A percentile compares a stretch with the other conserved stretches of the same genome.
Conservation (phyloP, 2,329 filamentous ascomycete genomes). For the Aspergillus eucalypticola region DNA sequence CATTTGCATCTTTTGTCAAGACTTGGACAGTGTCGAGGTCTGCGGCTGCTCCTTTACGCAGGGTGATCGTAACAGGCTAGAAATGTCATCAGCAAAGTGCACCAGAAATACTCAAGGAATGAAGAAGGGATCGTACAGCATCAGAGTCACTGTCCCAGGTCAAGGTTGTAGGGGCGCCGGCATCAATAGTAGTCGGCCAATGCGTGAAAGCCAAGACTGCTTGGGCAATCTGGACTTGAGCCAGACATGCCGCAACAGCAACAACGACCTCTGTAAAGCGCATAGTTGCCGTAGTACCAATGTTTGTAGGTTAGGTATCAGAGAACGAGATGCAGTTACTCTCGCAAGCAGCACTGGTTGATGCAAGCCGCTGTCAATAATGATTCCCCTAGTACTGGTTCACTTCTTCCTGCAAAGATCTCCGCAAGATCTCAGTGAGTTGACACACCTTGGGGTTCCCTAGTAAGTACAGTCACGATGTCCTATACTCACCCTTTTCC, state of each 20-base stretch:
- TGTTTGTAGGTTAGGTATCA: not conserved
- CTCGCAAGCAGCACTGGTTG: too few relatives aligned
- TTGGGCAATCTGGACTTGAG: constrained; percentile 50
- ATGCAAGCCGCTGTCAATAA: not conserved
- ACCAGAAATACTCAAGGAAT: not conserved
- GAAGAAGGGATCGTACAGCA: constrained; percentile 25
- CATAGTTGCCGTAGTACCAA: constrained; percentile 42
- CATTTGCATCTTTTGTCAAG: constrained; percentile 49
- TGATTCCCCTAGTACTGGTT: not conserved
- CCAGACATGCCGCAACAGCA: constrained; percentile 44
- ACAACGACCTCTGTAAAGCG: constrained; percentile 53
- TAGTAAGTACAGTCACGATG: not conserved
- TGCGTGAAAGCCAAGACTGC: constrained; percentile 54
- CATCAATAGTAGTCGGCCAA: constrained; percentile 50
- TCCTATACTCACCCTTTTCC: not conserved
- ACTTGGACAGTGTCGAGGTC: constrained; percentile 54
- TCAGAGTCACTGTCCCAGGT: constrained; percentile 50
- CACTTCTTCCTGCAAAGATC: not conserved
- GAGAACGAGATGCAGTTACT: too few relatives aligned
- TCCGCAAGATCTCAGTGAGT: not conserved
- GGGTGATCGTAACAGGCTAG: constrained; percentile 57
- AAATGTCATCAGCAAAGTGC: constrained; percentile 16
- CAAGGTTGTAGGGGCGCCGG: constrained; percentile 52
- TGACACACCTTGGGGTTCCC: not conserved
- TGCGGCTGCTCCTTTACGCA: constrained; percentile 54